A percentile compares a stretch with the other conserved stretches of the same genome.
phyloP scores from a whole-genome alignment of 2,329 filamentous ascomycete genomes.

The Beauveria sp. region DNA sequence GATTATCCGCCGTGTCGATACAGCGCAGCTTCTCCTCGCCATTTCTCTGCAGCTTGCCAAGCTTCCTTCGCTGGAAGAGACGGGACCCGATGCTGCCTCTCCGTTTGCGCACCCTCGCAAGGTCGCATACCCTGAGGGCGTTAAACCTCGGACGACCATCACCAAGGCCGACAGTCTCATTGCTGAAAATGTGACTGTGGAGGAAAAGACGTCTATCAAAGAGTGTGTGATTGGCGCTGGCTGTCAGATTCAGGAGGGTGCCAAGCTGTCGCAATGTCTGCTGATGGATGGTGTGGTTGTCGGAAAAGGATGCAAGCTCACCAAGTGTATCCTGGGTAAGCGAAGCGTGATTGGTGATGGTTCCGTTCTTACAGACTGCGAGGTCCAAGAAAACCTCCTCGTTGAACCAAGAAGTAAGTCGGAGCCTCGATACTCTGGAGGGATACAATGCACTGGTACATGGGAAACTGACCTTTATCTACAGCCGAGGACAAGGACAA shows the following conservation, averaged over 20 bases:
- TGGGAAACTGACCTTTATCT: slow-evolving; percentile 13
- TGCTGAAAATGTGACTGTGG: slow-evolving; percentile 80
- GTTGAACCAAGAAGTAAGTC: slow-evolving; percentile 68
- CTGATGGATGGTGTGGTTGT: slow-evolving; percentile 89
- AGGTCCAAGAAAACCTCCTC: slow-evolving; percentile 84
- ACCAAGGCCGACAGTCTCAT: slow-evolving; percentile 75
- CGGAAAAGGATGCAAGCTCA: slow-evolving; percentile 76
- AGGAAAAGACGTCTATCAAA: slow-evolving; percentile 87
- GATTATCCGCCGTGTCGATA: slow-evolving; percentile 83
- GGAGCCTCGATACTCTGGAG: background rate
- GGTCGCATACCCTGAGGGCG: slow-evolving; percentile 72
- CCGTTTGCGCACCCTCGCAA: slow-evolving; percentile 74
- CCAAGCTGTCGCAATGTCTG: slow-evolving; percentile 76
- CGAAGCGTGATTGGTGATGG: slow-evolving; percentile 77
- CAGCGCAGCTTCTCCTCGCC: slow-evolving; percentile 68
- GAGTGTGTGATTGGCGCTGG: slow-evolving; percentile 82
- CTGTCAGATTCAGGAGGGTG: slow-evolving; percentile 80
- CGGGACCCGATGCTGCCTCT: slow-evolving; percentile 48
- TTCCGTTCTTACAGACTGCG: slow-evolving; percentile 75
- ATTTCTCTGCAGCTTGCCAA: slow-evolving; percentile 84
- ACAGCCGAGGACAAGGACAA: slow-evolving; percentile 59
- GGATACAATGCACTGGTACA: slow-evolving; percentile 8
- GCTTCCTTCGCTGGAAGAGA: slow-evolving; percentile 62
- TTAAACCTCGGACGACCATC: slow-evolving; percentile 74
- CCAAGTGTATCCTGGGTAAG: slow-evolving; percentile 78